Evolutionary conservation across 1,284 basidiomycete species (phyloP), one percentile per base, ranked within the genome.

Genomic region (Porodaedalea pini): DNA sequence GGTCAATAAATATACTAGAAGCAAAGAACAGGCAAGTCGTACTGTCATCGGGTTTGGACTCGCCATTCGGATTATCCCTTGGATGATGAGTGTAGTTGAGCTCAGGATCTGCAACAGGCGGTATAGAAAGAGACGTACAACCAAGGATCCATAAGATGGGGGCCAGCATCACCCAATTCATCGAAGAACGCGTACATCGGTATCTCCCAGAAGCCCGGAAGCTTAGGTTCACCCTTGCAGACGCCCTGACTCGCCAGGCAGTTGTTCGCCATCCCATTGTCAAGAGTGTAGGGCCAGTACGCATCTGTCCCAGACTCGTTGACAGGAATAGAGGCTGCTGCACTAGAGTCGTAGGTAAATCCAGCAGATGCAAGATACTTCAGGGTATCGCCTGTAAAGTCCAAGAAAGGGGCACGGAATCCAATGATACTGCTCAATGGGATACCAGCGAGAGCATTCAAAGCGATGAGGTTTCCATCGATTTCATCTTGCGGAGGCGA

Each of bases 131-230:
- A 32, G 23, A 76, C 82, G 73, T 59, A 85, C 86, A 92, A 73
- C 86, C 87, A 92, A 54, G 88, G 88, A 69, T 92, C 90, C 90
- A 91, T 91, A 63, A 90, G 74, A 72, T 89, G 85, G 10, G 76
- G 71, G 0, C 85, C 86, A 21, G 63, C 70, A 7, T 70, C 72
- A 8, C 85, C 84, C n/a, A 74, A 69, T 15, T 78, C 65, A 67
- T 89, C 87, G 64, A 90, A 90, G 68, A 83, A 80, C 0, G 85
- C 83, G 68, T 89, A 90, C 88, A 91, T 89, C 2, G 88, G 88
- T 59, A 90, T 78, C 69, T 90, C 87, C 88, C 88, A 91, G 67
- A 91, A 80, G 2, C 90, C 89, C 37, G 88, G 86, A 2, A 92
- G 73, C 67, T 84, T 82, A 8, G 86, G 85, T 69, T 86, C 68